These are phyloP conservation scores for Epichloe elymi DNA, from an alignment of 2,329 filamentous ascomycete genomes.

Conservation along the genomic window DNA sequence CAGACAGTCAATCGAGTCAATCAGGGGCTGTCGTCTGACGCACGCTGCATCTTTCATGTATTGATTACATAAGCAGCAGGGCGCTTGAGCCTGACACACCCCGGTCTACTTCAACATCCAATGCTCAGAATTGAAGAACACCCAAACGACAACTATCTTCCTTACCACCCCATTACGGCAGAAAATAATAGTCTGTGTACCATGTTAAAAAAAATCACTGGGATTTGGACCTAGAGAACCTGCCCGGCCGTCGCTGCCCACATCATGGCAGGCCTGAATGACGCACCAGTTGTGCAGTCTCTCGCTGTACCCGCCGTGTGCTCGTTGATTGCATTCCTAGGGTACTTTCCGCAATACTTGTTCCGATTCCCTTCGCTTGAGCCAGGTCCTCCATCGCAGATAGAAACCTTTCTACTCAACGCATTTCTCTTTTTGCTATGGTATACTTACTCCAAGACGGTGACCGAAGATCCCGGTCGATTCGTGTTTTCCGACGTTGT, in stretches of 20 bases:
- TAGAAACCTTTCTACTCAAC: slow-evolving; percentile 54
- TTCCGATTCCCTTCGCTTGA: slow-evolving; percentile 45
- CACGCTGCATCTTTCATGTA: not conserved
- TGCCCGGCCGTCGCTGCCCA: not conserved
- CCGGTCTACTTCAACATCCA: not conserved
- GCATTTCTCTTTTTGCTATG: slow-evolving; percentile 48
- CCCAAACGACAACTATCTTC: no score
- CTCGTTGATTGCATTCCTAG: slow-evolving; percentile 52
- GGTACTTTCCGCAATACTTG: slow-evolving; percentile 59
- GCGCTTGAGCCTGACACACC: not conserved
- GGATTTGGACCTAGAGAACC: not conserved
- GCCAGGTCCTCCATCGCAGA: slow-evolving; percentile 44
- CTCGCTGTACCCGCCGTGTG: slow-evolving; percentile 59
- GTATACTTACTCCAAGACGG: slow-evolving; percentile 53
- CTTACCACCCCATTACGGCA: no score
- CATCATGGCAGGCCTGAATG: slow-evolving; percentile 28
- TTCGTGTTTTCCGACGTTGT: slow-evolving; percentile 31
- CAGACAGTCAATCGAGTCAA: no score
- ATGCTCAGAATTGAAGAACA: no score
- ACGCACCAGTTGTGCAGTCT: slow-evolving; percentile 31
- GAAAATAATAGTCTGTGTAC: not conserved
- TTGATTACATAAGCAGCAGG: not conserved
- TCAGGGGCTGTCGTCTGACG: not conserved
- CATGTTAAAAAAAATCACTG: not conserved
- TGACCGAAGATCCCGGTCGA: slow-evolving; percentile 43